Conservation (phyloP, 768 basidiomycete species). For the Amanita rimosa region DNA sequence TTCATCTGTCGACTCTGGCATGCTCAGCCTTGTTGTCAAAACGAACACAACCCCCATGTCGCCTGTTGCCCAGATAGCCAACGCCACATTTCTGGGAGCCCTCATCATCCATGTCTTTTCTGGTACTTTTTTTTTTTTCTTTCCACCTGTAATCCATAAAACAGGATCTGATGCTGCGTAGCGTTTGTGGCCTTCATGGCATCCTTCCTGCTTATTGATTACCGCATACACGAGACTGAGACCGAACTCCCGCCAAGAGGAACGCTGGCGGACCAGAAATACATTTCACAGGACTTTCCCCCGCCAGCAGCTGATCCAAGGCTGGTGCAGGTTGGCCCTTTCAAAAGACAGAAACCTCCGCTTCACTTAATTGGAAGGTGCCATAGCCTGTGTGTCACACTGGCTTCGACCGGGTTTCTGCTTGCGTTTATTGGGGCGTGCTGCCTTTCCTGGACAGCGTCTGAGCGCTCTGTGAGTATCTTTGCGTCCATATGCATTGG, state of each 20-base stretch:
- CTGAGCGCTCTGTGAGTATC: background rate
- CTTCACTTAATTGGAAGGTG: constrained; percentile 1
- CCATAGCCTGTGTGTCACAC: constrained; percentile 1
- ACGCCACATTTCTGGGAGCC: background rate
- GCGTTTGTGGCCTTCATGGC: constrained; percentile 1
- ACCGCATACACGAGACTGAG: constrained; percentile 5
- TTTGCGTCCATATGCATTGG: constrained; percentile 2
- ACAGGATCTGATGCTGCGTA: background rate
- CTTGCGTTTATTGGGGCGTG: constrained; percentile 1
- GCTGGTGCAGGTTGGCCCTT: constrained; percentile 1
- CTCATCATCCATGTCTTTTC: constrained; percentile 4
- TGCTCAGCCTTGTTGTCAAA: background rate
- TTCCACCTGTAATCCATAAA: too few species aligned
- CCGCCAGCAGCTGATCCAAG: background rate
- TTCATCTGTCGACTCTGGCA: constrained; percentile 1
- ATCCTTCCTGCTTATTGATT: constrained; percentile 3
- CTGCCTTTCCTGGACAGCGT: background rate
- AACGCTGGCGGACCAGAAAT: background rate
- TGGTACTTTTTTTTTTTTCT: background rate
- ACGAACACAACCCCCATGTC: background rate
- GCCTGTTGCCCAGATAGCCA: background rate
- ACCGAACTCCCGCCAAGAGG: constrained; percentile 1
- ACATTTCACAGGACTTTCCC: background rate
- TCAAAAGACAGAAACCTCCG: background rate
- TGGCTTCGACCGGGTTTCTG: background rate